Conservation (phyloP, 805 yeast species). For the Lipomyces orientalis region DNA sequence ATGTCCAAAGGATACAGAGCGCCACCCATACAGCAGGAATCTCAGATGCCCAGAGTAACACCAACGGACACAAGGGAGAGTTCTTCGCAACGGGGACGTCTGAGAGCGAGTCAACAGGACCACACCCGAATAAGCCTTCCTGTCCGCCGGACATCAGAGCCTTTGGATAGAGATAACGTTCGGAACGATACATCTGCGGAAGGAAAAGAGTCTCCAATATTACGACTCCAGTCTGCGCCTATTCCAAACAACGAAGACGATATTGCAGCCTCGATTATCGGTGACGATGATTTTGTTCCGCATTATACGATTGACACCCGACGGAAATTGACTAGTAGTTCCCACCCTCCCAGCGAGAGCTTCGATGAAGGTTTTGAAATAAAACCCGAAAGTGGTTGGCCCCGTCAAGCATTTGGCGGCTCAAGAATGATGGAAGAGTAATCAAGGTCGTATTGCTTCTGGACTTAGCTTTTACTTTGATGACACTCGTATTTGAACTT, state of each 20-base stretch:
- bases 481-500: background rate
- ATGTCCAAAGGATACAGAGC: background rate
- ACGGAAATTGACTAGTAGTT: background rate
- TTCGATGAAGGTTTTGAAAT: background rate
- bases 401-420: background rate
- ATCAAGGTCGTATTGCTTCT: background rate
- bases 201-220: background rate
- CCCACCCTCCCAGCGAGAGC: background rate
- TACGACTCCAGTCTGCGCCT: background rate
- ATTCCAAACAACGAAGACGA: background rate
- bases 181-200: background rate
- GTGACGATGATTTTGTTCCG: background rate
- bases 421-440: background rate
- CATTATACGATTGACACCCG: background rate
- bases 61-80: background rate
- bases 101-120: background rate
- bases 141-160: background rate
- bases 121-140: background rate
- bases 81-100: background rate
- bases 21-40: background rate
- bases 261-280: background rate
- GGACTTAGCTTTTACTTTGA: background rate
- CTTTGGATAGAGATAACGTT: background rate
- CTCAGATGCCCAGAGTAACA: background rate
- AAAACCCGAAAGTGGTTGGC: background rate